Evolutionary conservation across 1,284 basidiomycete species (phyloP).

Genomic region (Apiotrichum mycotoxinovorans): DNA sequence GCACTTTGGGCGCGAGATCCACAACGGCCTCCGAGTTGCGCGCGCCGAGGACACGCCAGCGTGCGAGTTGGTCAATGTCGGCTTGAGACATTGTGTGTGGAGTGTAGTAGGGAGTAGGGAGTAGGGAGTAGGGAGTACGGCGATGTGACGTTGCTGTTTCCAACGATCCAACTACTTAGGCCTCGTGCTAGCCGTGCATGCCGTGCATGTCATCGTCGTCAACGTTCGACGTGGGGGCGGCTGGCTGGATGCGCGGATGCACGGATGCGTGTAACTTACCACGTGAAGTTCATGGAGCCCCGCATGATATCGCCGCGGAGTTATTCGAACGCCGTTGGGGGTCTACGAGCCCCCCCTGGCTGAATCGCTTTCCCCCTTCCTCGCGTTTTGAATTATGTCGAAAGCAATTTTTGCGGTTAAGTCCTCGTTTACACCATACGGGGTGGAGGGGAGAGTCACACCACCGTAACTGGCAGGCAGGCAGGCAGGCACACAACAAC

Average conservation of each 20-base stretch:
- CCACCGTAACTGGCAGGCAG: too few species aligned
- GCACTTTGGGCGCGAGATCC: conserved; percentile 59
- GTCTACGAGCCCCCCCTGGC: too few species aligned
- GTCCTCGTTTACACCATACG: not conserved
- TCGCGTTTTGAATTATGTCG: not conserved
- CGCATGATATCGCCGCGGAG: conserved; percentile 1
- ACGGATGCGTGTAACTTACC: not conserved
- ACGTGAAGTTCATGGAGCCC: not conserved
- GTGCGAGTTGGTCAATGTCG: conserved; percentile 64
- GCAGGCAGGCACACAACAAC: too few species aligned
- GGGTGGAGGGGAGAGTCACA: not conserved
- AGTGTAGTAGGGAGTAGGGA: not conserved
- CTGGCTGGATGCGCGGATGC: too few species aligned
- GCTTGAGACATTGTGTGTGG: conserved; percentile 27
- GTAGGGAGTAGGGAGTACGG: not conserved
- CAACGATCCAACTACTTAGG: too few species aligned
- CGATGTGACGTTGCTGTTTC: too few species aligned
- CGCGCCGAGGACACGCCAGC: conserved; percentile 64
- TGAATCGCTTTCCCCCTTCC: not conserved
- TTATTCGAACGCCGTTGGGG: not conserved
- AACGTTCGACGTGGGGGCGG: not conserved
- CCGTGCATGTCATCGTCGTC: not conserved
- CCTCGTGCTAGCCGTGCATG: too few species aligned
- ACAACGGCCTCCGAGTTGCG: conserved; percentile 69
- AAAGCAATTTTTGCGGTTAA: not conserved